Percentiles rank a stretch among this genome's conserved stretches.
These are phyloP conservation scores for Wickerhamomyces alni DNA, from an alignment of 805 yeast genomes.

Conservation along the genomic window DNA sequence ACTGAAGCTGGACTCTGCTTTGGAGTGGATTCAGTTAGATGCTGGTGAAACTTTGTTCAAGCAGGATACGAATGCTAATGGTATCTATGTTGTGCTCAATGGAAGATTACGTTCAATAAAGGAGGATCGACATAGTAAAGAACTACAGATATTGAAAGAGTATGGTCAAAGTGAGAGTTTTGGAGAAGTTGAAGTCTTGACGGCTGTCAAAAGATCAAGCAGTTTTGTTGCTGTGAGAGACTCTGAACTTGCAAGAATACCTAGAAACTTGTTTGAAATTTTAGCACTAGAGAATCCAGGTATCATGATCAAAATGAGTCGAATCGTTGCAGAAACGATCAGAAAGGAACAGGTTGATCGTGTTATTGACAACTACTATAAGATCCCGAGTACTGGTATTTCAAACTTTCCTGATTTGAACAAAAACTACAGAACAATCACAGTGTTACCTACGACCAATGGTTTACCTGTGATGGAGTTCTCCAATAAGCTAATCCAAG, in stretches of 20 bases:
- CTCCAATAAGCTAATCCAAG: slow-evolving; percentile 65
- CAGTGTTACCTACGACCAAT: slow-evolving; percentile 70
- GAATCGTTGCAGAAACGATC: slow-evolving; percentile 70
- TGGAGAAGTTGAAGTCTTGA: slow-evolving; percentile 92
- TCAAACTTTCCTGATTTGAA: slow-evolving; percentile 20
- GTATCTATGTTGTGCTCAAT: slow-evolving; percentile 82
- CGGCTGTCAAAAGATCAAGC: slow-evolving; percentile 62
- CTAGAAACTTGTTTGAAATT: slow-evolving; percentile 82
- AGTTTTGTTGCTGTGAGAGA: slow-evolving; percentile 85
- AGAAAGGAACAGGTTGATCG: slow-evolving; percentile 14
- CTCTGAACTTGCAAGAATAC: slow-evolving; percentile 89
- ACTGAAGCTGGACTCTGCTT: slow-evolving; percentile 76
- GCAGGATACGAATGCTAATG: slow-evolving; percentile 85
- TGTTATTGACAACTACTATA: slow-evolving; percentile 5
- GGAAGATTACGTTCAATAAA: slow-evolving; percentile 70
- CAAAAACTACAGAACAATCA: slow-evolving; percentile 70
- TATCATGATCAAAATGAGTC: slow-evolving; percentile 81
- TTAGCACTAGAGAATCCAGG: slow-evolving; percentile 82
- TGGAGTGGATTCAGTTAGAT: slow-evolving; percentile 91
- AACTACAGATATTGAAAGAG: slow-evolving; percentile 50
- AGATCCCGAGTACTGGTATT: slow-evolving; percentile 26
- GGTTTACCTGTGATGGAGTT: slow-evolving; percentile 87
- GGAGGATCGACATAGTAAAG: slow-evolving; percentile 20
- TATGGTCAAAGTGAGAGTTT: slow-evolving; percentile 91
- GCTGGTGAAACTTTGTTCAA: slow-evolving; percentile 78